Conservation (phyloP, 441 rosid genomes). For the Populus hybrid region DNA sequence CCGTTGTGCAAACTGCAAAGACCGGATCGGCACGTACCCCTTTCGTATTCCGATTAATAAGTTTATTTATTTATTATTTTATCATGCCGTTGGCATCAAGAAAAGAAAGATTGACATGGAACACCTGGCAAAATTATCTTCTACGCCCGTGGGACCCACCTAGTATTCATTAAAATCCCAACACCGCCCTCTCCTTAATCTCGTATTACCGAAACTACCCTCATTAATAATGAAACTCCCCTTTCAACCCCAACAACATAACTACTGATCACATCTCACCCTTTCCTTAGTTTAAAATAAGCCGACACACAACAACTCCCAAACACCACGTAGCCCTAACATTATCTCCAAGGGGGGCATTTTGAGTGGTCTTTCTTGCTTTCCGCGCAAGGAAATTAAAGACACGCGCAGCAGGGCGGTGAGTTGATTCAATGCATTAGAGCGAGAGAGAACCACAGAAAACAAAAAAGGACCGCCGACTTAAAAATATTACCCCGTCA, state of each 20-base stretch:
- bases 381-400: conserved; percentile 49
- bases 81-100: neutral
- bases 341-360: neutral
- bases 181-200: neutral
- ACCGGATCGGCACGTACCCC: too few relatives aligned
- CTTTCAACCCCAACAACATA: neutral
- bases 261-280: neutral
- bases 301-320: neutral
- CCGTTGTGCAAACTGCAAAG: too few relatives aligned
- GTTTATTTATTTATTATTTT: neutral
- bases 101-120: neutral
- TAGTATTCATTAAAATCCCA: neutral
- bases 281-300: neutral
- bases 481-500: conserved; percentile 27
- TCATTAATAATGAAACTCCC: neutral
- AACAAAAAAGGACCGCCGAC: conserved; percentile 43
- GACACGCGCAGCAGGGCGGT: neutral
- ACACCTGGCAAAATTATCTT: neutral
- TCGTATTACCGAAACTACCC: neutral
- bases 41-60: too few relatives aligned
- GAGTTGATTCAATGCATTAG: neutral
- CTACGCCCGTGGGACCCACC: neutral
- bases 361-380: conserved; percentile 31
- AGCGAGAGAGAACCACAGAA: neutral
- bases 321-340: neutral